These are phyloP conservation scores for Coemansia sp. DNA, from an alignment of 192 early-diverging fungal genomes.

Conservation along the genomic window DNA sequence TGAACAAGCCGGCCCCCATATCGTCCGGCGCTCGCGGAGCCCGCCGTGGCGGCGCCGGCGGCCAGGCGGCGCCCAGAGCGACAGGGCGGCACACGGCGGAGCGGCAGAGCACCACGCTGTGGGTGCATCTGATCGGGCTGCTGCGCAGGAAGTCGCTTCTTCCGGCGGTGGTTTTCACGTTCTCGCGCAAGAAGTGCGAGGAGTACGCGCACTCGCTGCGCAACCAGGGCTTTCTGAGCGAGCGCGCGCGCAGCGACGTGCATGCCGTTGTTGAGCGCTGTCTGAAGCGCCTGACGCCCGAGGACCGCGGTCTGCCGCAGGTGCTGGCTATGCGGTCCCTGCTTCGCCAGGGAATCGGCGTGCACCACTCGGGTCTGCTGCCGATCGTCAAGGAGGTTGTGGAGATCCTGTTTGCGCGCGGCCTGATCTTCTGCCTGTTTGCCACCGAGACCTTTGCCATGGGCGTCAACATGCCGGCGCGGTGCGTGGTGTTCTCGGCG, in stretches of 20 bases:
- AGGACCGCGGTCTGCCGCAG: slow-evolving; percentile 88
- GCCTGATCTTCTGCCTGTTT: slow-evolving; percentile 90
- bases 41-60: slow-evolving; percentile 21
- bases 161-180: slow-evolving; percentile 91
- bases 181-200: slow-evolving; percentile 95
- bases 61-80: slow-evolving; percentile 45
- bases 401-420: slow-evolving; percentile 90
- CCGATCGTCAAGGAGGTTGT: slow-evolving; percentile 99
- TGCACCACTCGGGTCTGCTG: slow-evolving; percentile 95
- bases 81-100: slow-evolving; percentile 43
- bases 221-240: slow-evolving; percentile 79
- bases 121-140: slow-evolving; percentile 74
- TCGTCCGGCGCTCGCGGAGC: slow-evolving; percentile 25
- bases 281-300: slow-evolving; percentile 77
- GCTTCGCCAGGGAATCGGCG: slow-evolving; percentile 89
- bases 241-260: slow-evolving; percentile 80
- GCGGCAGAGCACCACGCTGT: slow-evolving; percentile 74
- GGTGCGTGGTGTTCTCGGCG: slow-evolving; percentile 90
- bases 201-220: slow-evolving; percentile 78
- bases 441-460: slow-evolving; percentile 99
- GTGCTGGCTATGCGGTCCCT: slow-evolving; percentile 81
- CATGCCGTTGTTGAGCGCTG: slow-evolving; percentile 85
- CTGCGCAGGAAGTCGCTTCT: slow-evolving; percentile 77
- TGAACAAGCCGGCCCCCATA: slow-evolving; percentile 59
- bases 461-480: slow-evolving; percentile 98